Conservation (phyloP, 345 rosid genomes). For the Citrus trifoliata region DNA sequence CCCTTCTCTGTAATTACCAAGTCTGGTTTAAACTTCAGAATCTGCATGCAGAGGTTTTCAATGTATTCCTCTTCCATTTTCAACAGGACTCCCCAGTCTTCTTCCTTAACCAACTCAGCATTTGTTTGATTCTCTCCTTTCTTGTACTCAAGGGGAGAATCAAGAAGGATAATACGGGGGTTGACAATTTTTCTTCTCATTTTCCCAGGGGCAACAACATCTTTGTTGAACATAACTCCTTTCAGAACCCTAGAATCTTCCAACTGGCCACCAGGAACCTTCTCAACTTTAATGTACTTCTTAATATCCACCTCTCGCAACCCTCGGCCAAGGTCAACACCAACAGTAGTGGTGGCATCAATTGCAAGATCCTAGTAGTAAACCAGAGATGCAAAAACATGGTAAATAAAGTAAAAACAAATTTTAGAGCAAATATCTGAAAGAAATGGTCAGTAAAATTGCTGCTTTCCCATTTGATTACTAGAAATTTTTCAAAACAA, state of each 20-base stretch:
- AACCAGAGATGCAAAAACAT: constrained; percentile 4
- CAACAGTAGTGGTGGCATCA: constrained; percentile 77
- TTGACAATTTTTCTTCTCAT: constrained; percentile 88
- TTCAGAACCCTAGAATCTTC: constrained; percentile 88
- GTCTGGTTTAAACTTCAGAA: constrained; percentile 87
- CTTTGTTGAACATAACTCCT: constrained; percentile 97
- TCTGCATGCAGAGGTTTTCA: constrained; percentile 73
- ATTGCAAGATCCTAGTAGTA: constrained; percentile 81
- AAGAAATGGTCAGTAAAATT: neutral
- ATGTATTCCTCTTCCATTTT: constrained; percentile 95
- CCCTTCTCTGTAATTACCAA: constrained; percentile 94
- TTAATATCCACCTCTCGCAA: constrained; percentile 93
- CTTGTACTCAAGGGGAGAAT: constrained; percentile 95
- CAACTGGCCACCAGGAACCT: constrained; percentile 93
- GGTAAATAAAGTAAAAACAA: neutral
- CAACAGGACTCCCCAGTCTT: constrained; percentile 83
- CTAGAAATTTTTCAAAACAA: neutral
- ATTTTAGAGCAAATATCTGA: neutral
- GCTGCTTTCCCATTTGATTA: neutral
- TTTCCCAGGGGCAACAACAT: constrained; percentile 92
- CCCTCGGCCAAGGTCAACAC: constrained; percentile 97
- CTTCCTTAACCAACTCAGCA: constrained; percentile 88
- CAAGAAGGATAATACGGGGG: constrained; percentile 87
- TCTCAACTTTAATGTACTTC: constrained; percentile 90
- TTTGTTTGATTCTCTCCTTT: constrained; percentile 99